Conservation (phyloP, 1,284 basidiomycete species). For the Sanguinoderma infundibulare region DNA sequence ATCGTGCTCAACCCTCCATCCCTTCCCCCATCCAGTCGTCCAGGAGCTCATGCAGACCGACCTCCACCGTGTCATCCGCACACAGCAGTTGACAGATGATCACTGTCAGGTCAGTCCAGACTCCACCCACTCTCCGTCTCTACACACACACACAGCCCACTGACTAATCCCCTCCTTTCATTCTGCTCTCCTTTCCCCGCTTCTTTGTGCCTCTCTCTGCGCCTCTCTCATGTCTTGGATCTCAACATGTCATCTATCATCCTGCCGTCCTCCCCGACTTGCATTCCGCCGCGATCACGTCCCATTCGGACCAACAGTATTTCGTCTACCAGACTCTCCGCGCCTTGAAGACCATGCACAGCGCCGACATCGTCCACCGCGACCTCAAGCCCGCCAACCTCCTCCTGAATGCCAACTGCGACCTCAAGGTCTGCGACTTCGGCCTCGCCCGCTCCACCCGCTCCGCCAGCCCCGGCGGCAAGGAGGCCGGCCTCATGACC, state of each 20-base stretch:
- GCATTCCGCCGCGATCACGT: neutral
- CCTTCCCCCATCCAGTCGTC: constrained; percentile 55
- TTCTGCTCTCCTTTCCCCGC: neutral
- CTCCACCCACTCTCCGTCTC: constrained; percentile 4
- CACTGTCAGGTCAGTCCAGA: constrained; percentile 71
- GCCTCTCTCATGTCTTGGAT: neutral
- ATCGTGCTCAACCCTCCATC: neutral
- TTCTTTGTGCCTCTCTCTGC: neutral
- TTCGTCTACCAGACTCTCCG: constrained; percentile 80
- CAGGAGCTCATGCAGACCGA: constrained; percentile 94
- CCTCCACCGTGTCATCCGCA: constrained; percentile 89
- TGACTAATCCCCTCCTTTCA: constrained; percentile 7
- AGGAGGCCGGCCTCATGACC: constrained; percentile 80
- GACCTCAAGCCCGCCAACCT: constrained; percentile 86
- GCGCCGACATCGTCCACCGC: constrained; percentile 80
- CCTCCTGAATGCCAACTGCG: constrained; percentile 84
- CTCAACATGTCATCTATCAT: neutral
- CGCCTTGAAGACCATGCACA: constrained; percentile 85
- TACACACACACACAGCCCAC: constrained; percentile 6
- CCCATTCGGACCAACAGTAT: constrained; percentile 45
- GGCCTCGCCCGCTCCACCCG: constrained; percentile 76
- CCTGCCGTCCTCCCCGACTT: neutral
- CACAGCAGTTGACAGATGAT: constrained; percentile 88
- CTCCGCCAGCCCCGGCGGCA: constrained; percentile 65
- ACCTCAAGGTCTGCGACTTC: constrained; percentile 87